Base-by-base conservation (phyloP, 2,329 filamentous ascomycete genomes). In the Trichoderma sp. region DNA sequence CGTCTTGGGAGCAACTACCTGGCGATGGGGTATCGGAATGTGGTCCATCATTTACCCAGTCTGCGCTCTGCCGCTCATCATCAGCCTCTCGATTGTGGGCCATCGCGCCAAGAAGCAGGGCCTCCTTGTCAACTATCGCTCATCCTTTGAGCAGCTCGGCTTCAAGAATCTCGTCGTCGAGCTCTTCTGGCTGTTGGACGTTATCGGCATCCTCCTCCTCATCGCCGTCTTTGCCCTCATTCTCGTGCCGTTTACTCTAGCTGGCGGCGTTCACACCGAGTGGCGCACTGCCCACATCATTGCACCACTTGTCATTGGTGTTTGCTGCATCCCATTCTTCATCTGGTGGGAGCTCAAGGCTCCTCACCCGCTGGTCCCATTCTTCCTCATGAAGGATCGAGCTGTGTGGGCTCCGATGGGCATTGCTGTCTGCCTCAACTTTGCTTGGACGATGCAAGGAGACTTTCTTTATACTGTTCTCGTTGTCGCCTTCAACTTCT, bases 21-120 rank as follows among this genome's bases (percentile, higher is more conserved):
- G 91, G 91, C 83, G 86, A 76, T 92, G 90, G 90, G 91, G 91
- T 38, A 87, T 91, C 38, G 91, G 90, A 78, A 92, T 92, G 90
- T 93, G 89, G 85, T 86, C 85, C 77, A 90, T 92, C 81, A 91
- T 92, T 76, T 92, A 90, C 81, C 87, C 90, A 3, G 86, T 89
- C 27, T 90, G 88, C 80, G 84, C 89, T 3, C 77, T 91, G 11
- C 90, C 91, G 2, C 85, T 92, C 65, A 84, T 92, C 79, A 77
- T 86, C 53, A 87, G 87, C 6, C 84, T 93, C 0, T 81, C 83
- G 68, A 79, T 89, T 53, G 88, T 90, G 16, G 84, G 85, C 12
- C 85, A 83, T 18, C 88, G 90, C 24, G 91, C 90, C 14, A 87
- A 85, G 78, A 87, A 85, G 76, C 79, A 83, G n/a, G 89, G 89